A percentile compares a stretch with the other conserved stretches of the same genome.
Conservation (phyloP, 495 filamentous ascomycete species). For the Sordaria brevicollis region DNA sequence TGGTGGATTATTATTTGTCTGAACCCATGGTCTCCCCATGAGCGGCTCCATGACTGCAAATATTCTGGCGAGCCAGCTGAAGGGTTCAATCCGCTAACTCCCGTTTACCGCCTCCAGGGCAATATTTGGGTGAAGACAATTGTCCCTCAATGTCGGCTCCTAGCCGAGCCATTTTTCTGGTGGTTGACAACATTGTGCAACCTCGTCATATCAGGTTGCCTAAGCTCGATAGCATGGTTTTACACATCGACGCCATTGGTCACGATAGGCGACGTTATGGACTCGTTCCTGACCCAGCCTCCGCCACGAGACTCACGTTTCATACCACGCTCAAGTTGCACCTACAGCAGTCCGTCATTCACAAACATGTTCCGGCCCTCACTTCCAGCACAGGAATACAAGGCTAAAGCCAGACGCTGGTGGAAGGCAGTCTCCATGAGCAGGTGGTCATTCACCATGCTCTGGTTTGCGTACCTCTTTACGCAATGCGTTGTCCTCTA, state of each 20-base stretch:
- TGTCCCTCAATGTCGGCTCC: neutral
- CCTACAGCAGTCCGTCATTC: neutral
- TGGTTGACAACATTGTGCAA: neutral
- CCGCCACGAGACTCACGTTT: neutral
- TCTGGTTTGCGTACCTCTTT: neutral
- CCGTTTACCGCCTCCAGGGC: no score
- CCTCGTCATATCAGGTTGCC: neutral
- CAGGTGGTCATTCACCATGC: neutral
- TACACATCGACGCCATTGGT: neutral
- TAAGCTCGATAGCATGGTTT: neutral
- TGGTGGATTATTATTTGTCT: no score
- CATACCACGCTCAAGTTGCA: neutral
- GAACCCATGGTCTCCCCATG: no score
- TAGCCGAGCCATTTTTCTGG: neutral
- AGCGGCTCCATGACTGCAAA: no score
- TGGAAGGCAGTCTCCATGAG: neutral
- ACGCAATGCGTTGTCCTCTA: neutral
- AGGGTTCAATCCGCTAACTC: no score
- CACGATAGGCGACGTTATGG: constrained; percentile 22
- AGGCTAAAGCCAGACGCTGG: neutral
- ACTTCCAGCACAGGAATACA: neutral
- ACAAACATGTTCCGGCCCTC: neutral
- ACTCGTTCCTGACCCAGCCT: constrained; percentile 20
- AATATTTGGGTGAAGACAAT: neutral
- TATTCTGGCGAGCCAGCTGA: no score